phyloP scores from a whole-genome alignment of 345 rosid genomes.

The Cardamine resedifolia region DNA sequence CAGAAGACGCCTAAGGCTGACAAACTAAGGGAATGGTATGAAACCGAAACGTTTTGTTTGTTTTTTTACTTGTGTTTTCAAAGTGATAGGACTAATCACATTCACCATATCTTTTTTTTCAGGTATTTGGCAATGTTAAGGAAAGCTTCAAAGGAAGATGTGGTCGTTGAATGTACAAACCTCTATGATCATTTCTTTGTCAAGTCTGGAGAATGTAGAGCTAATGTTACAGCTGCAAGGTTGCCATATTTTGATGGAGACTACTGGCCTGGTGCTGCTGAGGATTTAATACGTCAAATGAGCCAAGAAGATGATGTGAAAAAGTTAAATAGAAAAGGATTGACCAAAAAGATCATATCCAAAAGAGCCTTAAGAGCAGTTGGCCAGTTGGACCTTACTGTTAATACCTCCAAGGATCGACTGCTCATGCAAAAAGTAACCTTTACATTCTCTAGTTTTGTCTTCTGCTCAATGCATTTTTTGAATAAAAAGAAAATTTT shows the following conservation, averaged over 20 bases:
- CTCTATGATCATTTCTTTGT: slow-evolving; percentile 85
- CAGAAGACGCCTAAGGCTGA: slow-evolving; percentile 94
- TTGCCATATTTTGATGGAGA: slow-evolving; percentile 97
- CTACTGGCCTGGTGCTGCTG: slow-evolving; percentile 98
- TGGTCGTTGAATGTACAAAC: slow-evolving; percentile 80
- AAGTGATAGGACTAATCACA: slow-evolving; percentile 2
- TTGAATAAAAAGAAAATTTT: not conserved
- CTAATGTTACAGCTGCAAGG: slow-evolving; percentile 89
- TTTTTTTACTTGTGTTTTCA: not conserved
- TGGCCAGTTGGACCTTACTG: slow-evolving; percentile 83
- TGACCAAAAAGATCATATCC: slow-evolving; percentile 71
- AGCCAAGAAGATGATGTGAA: slow-evolving; percentile 78
- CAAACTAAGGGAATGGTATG: slow-evolving; percentile 92
- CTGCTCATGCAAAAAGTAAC: slow-evolving; percentile 85
- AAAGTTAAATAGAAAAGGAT: slow-evolving; percentile 67
- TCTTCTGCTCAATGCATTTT: too few relatives aligned
- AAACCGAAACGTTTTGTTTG: slow-evolving; percentile 49
- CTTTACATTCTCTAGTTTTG: not conserved
- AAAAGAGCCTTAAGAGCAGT: slow-evolving; percentile 85
- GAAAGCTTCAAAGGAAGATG: slow-evolving; percentile 74
- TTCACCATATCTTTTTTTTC: slow-evolving; percentile 18
- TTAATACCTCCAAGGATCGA: slow-evolving; percentile 84
- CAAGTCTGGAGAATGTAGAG: slow-evolving; percentile 67
- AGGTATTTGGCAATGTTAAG: slow-evolving; percentile 87
- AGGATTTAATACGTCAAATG: slow-evolving; percentile 73